Percentiles rank a stretch among this genome's conserved stretches.
Evolutionary conservation across 2,329 filamentous ascomycete species (phyloP).

Genomic region (Pestalotiopsis sp.): DNA sequence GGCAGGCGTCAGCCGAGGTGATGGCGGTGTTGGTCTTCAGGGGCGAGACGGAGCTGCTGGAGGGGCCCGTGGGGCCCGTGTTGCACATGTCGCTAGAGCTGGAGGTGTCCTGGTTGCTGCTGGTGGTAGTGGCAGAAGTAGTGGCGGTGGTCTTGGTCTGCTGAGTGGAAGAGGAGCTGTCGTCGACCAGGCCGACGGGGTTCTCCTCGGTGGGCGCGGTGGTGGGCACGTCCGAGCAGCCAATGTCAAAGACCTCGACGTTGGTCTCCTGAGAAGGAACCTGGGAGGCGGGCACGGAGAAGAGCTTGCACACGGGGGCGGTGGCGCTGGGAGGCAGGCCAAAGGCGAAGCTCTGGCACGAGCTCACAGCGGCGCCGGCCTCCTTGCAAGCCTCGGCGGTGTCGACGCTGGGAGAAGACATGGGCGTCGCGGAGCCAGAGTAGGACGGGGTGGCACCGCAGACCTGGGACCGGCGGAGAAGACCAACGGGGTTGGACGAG

Average conservation of each 20-base stretch:
- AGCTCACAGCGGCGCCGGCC: conserved; percentile 5
- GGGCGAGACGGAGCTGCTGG: conserved; percentile 1
- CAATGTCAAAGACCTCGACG: conserved; percentile 16
- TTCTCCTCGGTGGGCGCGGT: conserved; percentile 9
- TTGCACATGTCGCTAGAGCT: conserved; percentile 2
- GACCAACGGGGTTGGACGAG: not conserved
- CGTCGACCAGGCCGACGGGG: conserved; percentile 3
- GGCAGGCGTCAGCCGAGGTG: conserved; percentile 10
- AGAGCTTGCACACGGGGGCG: conserved; percentile 16
- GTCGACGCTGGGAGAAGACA: not conserved
- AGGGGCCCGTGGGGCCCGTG: not conserved
- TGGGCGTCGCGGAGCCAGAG: not conserved
- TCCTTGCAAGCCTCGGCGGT: conserved; percentile 13
- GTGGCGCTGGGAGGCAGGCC: conserved; percentile 10
- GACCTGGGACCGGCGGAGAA: not conserved
- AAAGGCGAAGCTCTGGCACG: conserved; percentile 16
- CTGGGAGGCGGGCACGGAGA: conserved; percentile 14
- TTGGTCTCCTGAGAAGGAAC: conserved; percentile 15
- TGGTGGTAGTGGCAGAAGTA: not conserved
- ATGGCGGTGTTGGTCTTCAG: conserved; percentile 10
- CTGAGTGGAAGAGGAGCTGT: not conserved
- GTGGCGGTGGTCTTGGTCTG: not conserved
- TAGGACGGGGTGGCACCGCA: conserved; percentile 9
- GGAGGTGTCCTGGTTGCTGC: not conserved
- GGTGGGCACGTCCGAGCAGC: conserved; percentile 15